phyloP scores from a whole-genome alignment of 163 green algal species.

The Chloromonas sp. region DNA sequence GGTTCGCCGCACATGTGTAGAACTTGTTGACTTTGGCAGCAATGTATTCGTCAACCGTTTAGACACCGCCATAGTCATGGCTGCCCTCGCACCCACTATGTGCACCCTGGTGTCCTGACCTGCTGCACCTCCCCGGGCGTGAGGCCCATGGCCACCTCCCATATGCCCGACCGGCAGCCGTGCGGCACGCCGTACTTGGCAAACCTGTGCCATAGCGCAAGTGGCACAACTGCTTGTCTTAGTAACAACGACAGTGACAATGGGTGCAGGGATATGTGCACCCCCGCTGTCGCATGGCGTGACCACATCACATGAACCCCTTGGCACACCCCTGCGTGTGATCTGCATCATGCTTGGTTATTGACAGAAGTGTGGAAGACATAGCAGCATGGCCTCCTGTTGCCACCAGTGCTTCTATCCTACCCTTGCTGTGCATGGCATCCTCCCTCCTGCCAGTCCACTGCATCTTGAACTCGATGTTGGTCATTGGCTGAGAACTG shows the following conservation, averaged over 20 bases:
- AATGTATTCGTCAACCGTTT: too few relatives aligned
- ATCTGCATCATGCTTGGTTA: neutral
- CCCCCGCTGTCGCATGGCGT: neutral
- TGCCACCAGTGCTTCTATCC: too few relatives aligned
- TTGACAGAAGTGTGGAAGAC: neutral
- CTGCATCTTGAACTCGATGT: too few relatives aligned
- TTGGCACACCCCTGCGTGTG: neutral
- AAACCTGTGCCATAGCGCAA: conserved; percentile 8
- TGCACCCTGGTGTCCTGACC: neutral
- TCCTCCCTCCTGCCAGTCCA: too few relatives aligned
- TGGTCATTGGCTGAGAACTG: too few relatives aligned
- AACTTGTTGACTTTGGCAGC: too few relatives aligned
- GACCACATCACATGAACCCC: neutral
- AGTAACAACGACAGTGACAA: too few relatives aligned
- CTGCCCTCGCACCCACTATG: too few relatives aligned
- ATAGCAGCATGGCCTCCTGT: neutral
- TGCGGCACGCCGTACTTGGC: conserved; percentile 23
- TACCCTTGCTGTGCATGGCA: too few relatives aligned
- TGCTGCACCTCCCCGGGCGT: neutral
- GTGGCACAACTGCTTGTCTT: neutral
- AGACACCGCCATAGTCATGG: too few relatives aligned
- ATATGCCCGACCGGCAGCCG: conserved; percentile 26
- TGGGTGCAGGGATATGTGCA: neutral
- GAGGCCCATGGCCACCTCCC: conserved; percentile 37
- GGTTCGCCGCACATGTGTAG: too few relatives aligned